A percentile compares a stretch with the other conserved stretches of the same genome.
phyloP scores from a whole-genome alignment of 495 filamentous ascomycete genomes.

The Coniosporium apollinis region DNA sequence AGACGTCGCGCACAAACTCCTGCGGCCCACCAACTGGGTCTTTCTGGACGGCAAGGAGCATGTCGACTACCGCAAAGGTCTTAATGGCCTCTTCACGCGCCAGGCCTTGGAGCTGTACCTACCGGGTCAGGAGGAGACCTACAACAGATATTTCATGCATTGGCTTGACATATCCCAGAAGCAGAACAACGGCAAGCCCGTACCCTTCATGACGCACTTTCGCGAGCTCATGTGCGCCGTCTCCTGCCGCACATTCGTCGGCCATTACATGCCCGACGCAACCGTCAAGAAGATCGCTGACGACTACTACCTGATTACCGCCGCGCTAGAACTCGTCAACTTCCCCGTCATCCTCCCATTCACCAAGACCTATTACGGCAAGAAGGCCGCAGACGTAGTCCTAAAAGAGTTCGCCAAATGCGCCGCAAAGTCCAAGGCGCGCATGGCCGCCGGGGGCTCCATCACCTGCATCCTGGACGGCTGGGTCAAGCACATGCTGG shows the following conservation, averaged over 20 bases:
- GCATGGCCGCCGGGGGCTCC: slow-evolving; percentile 82
- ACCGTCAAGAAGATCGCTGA: slow-evolving; percentile 88
- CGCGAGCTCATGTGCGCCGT: slow-evolving; percentile 93
- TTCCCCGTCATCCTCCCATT: slow-evolving; percentile 95
- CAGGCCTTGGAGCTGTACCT: slow-evolving; percentile 76
- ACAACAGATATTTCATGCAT: slow-evolving; percentile 66
- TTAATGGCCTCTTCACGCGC: slow-evolving; percentile 90
- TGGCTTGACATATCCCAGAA: slow-evolving; percentile 58
- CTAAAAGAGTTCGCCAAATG: slow-evolving; percentile 80
- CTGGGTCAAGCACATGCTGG: slow-evolving; percentile 76
- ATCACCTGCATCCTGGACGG: slow-evolving; percentile 85
- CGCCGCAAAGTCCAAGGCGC: slow-evolving; percentile 78
- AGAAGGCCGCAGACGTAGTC: slow-evolving; percentile 88
- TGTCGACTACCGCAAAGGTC: slow-evolving; percentile 90
- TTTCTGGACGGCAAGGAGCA: slow-evolving; percentile 93
- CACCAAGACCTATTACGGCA: slow-evolving; percentile 94
- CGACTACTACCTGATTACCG: slow-evolving; percentile 93
- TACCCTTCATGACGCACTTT: slow-evolving; percentile 83
- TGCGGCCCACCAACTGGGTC: slow-evolving; percentile 88
- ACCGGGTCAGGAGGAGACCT: slow-evolving; percentile 82
- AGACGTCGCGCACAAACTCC: slow-evolving; percentile 84
- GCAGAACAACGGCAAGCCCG: slow-evolving; percentile 48
- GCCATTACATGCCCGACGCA: slow-evolving; percentile 81
- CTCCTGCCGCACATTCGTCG: slow-evolving; percentile 89
- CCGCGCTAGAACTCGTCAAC: slow-evolving; percentile 91